Evolutionary conservation across 805 yeast species (phyloP).

Genomic region (Nadsonia fulvescens): DNA sequence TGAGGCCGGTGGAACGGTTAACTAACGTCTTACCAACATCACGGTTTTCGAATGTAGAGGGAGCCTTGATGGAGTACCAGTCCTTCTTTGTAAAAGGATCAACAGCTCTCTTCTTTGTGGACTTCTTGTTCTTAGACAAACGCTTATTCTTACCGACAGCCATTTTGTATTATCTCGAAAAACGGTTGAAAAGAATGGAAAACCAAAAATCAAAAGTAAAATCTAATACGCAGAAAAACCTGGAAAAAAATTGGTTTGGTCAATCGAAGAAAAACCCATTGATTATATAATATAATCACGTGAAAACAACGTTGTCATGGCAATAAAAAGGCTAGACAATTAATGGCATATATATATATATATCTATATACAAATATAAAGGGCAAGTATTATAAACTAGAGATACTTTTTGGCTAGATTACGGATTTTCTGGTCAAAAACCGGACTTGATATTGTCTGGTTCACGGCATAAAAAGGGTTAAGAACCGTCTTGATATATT

Average conservation of each 20-base stretch:
- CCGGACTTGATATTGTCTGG: constrained; percentile 53
- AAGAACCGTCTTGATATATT: constrained; percentile 68
- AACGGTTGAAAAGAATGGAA: no score
- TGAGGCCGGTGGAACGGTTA: constrained; percentile 94
- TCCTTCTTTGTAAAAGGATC: constrained; percentile 99
- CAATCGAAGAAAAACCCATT: no score
- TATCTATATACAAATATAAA: no score
- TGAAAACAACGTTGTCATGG: no score
- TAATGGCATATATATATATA: no score
- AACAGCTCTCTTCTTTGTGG: constrained; percentile 96
- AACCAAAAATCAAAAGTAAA: no score
- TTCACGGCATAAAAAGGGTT: constrained; percentile 74
- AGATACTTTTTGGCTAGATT: constrained; percentile 60
- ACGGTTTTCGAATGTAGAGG: constrained; percentile 96
- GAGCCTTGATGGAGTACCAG: constrained; percentile 97
- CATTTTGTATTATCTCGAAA: no score
- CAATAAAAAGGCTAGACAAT: no score
- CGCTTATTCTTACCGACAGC: constrained; percentile 83
- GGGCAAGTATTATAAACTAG: constrained; percentile 29
- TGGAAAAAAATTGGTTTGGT: no score
- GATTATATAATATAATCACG: no score
- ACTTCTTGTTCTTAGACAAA: constrained; percentile 74
- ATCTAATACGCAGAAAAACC: no score
- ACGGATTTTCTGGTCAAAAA: constrained; percentile 61
- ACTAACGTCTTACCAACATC: constrained; percentile 96